Base-by-base conservation (phyloP, 192 early-diverging fungal species). In the Entomortierella lignicola region DNA sequence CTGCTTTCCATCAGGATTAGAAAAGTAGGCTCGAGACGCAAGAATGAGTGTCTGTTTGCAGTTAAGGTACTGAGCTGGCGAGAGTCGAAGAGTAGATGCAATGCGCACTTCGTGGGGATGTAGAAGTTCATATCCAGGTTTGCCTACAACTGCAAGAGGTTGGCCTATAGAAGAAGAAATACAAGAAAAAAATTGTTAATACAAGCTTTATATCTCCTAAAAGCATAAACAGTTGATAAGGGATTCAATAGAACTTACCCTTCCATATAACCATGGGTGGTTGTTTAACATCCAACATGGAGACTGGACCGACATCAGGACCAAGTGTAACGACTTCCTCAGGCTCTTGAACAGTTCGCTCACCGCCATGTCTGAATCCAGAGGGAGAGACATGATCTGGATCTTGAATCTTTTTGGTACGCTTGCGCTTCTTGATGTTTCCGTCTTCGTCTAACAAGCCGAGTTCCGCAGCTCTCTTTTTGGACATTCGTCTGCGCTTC, bases 61-160 rank as follows among this genome's bases (percentile, higher is more conserved):
- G 21, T 88, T 82, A 11, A 98, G 85, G 75, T 96, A 98, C 77
- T 93, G 91, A 26, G 89, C 89, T 8, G 95, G 95, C 4, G 89
- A 85, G 18, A 98, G 85, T 31, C 96, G 91, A 58, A 98, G 86
- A 7, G 90, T 92, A 18, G 89, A 90, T 53, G 94, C 94, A 63
- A 92, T 90, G 20, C 86, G 73, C 3, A 81, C 79, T 81, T 98
- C 95, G 34, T 90, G 89, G 5, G 82, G 67, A 52, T 89, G 87
- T 6, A 94, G 82, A 21, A 80, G 66, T 44, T 82, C 77, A 51
- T 85, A 90, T 69, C 81, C 80, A 39, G 74, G 80, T 47, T 82
- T 80, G 34, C 74, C 69, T 34, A 55, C 53, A 34, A 85, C 68
- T 17, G 71, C 60, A 13, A 85, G 65, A 41, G 83, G 83, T 37